These are phyloP conservation scores for Fusarium denticulatum DNA, from an alignment of 2,329 filamentous ascomycete genomes.

Conservation along the genomic window DNA sequence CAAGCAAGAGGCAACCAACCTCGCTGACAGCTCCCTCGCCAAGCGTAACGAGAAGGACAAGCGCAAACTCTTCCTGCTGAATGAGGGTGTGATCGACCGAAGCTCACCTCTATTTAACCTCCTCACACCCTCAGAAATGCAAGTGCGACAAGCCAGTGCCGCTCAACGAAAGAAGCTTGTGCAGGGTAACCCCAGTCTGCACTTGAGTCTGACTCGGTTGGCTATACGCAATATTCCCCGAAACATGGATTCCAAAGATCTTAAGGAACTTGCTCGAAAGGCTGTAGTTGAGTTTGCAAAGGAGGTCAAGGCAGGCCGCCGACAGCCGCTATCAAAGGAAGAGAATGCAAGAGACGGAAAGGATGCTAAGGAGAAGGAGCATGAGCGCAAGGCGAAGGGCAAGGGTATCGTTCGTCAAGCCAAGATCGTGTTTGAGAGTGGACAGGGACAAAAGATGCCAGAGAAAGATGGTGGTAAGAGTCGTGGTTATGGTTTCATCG, in stretches of 20 bases:
- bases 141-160: conserved; percentile 86
- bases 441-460: conserved; percentile 82
- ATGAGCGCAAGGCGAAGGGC: conserved; percentile 79
- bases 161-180: conserved; percentile 91
- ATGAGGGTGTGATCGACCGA: conserved; percentile 84
- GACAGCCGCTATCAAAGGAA: conserved; percentile 86
- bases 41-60: conserved; percentile 82
- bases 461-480: conserved; percentile 84
- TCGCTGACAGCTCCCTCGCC: conserved; percentile 75
- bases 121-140: conserved; percentile 81
- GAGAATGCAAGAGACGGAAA: conserved; percentile 83
- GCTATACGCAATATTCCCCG: conserved; percentile 92
- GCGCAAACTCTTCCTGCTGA: conserved; percentile 85
- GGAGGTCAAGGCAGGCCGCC: conserved; percentile 82
- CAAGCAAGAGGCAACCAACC: conserved; percentile 79
- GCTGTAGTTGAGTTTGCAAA: conserved; percentile 94
- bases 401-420: conserved; percentile 91
- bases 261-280: conserved; percentile 90
- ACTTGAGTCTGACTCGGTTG: conserved; percentile 88
- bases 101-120: conserved; percentile 80
- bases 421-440: conserved; percentile 93
- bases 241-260: conserved; percentile 82
- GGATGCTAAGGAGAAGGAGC: conserved; percentile 83
- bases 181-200: conserved; percentile 87
- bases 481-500: conserved; percentile 96